Conservation (phyloP, 768 basidiomycete genomes). For the Macrolepiota dolichaula region DNA sequence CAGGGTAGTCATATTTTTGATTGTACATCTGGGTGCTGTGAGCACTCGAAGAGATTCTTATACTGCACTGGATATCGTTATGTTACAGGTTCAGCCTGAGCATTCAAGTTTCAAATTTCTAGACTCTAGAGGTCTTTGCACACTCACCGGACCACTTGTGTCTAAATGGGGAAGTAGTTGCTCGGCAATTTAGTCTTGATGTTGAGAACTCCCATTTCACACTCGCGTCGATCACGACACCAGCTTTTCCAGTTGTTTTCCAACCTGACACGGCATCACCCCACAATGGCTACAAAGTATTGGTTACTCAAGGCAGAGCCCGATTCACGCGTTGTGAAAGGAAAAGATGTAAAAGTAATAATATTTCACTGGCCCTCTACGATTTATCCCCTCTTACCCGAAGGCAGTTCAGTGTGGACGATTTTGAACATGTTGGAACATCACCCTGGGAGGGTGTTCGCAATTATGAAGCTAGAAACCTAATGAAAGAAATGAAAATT, state of each 20-base stretch:
- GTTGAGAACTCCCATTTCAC: neutral
- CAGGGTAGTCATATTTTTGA: no score
- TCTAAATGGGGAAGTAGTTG: neutral
- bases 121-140: no score
- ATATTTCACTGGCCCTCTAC: neutral
- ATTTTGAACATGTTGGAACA: slow-evolving; percentile 67
- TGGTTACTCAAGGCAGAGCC: slow-evolving; percentile 91
- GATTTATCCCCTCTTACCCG: neutral
- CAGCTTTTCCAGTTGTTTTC: neutral
- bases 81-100: no score
- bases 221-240: neutral
- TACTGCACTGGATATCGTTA: no score
- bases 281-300: slow-evolving; percentile 22
- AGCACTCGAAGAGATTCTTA: no score
- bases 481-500: slow-evolving; percentile 77
- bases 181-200: no score
- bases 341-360: slow-evolving; percentile 78
- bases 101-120: no score
- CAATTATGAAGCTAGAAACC: slow-evolving; percentile 77
- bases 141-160: no score
- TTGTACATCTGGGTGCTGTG: no score
- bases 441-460: slow-evolving; percentile 89
- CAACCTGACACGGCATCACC: neutral
- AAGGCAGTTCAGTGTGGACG: slow-evolving; percentile 77
- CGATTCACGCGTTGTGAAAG: slow-evolving; percentile 79